Percentiles rank a stretch among this genome's conserved stretches.
These are phyloP conservation scores for Hymenoscyphus salicellus DNA, from an alignment of 2,329 filamentous ascomycete genomes.

Conservation along the genomic window DNA sequence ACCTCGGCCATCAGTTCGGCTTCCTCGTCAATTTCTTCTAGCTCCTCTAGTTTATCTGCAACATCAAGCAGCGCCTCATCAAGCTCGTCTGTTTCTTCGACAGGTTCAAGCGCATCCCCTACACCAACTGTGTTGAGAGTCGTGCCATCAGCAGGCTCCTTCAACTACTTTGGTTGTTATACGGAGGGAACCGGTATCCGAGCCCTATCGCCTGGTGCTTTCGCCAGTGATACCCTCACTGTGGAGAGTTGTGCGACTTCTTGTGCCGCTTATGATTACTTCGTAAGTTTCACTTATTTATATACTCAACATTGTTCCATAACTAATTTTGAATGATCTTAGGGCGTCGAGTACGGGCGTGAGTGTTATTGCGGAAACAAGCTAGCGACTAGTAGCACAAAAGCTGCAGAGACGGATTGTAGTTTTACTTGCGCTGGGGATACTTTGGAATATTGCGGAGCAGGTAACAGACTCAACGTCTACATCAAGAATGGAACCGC, in stretches of 20 bases:
- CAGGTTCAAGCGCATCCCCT: conserved; percentile 6
- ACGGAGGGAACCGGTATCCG: conserved; percentile 12
- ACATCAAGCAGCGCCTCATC: neutral
- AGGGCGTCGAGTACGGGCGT: conserved; percentile 44
- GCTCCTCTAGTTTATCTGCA: too few relatives aligned
- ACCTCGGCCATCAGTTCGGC: too few relatives aligned
- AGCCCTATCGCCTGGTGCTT: conserved; percentile 5
- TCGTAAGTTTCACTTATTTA: conserved; percentile 26
- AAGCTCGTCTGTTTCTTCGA: conserved; percentile 7
- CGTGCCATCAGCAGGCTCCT: conserved; percentile 13
- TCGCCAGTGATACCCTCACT: conserved; percentile 37
- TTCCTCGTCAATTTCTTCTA: too few relatives aligned
- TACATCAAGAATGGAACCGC: conserved; percentile 9
- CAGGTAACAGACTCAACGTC: conserved; percentile 20
- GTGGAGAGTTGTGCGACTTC: conserved; percentile 44
- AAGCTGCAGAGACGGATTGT: conserved; percentile 16
- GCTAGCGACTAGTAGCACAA: conserved; percentile 13
- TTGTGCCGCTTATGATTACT: conserved; percentile 40
- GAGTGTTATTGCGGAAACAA: conserved; percentile 35
- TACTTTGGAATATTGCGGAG: conserved; percentile 21
- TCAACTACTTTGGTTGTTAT: conserved; percentile 12
- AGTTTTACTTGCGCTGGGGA: conserved; percentile 21
- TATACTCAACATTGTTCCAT: too few relatives aligned
- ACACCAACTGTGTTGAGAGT: conserved; percentile 14
- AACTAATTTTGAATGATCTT: too few relatives aligned